Percentiles rank a stretch among this genome's conserved stretches.
phyloP scores from a whole-genome alignment of 441 rosid genomes.

The Flueggea neowawraea region DNA sequence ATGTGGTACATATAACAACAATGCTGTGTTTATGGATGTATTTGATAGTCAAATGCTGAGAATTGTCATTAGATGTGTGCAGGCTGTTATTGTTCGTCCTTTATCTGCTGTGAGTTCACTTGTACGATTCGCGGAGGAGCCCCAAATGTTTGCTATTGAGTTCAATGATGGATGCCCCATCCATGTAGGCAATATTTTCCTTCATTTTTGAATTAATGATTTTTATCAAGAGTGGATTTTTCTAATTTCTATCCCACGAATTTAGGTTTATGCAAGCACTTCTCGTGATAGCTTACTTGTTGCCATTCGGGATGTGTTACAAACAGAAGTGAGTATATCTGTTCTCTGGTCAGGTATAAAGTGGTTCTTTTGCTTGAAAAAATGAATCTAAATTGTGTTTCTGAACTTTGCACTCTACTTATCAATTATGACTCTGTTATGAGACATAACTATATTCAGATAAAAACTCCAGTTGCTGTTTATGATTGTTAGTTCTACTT shows the following conservation, averaged over 20 bases:
- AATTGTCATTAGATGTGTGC: conserved; percentile 90
- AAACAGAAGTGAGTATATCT: conserved; percentile 86
- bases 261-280: conserved; percentile 94
- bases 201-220: conserved; percentile 14
- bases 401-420: not conserved
- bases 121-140: conserved; percentile 99
- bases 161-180: conserved; percentile 97
- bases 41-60: conserved; percentile 54
- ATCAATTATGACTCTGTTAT: not conserved
- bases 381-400: conserved; percentile 8
- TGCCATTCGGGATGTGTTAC: conserved; percentile 93
- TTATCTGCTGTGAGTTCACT: conserved; percentile 86
- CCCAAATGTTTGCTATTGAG: conserved; percentile 99
- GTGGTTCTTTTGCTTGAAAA: conserved; percentile 3
- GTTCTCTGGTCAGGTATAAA: conserved; percentile 27
- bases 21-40: too few species aligned
- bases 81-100: conserved; percentile 98
- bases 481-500: conserved; percentile 15
- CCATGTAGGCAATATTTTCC: conserved; percentile 63
- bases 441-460: not conserved
- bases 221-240: conserved; percentile 14
- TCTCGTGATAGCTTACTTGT: conserved; percentile 97
- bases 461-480: not conserved
- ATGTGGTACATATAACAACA: too few species aligned
- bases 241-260: conserved; percentile 29